Conservation (phyloP, 495 filamentous ascomycete species). For the Podospora appendiculata region DNA sequence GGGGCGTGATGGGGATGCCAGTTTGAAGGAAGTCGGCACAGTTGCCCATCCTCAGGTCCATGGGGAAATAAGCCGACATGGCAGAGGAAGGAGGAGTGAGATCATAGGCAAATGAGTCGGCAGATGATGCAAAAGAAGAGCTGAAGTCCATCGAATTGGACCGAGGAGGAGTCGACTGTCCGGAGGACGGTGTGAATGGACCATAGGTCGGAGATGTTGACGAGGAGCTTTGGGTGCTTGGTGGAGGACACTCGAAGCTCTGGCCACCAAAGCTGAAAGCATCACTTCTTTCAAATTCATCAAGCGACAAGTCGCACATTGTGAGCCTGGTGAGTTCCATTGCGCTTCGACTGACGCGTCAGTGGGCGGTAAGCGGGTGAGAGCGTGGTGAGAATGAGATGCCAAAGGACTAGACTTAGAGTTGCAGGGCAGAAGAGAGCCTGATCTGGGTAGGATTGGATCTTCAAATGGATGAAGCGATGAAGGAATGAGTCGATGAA, state of each 20-base stretch:
- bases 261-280: slow-evolving; percentile 20
- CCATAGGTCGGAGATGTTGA: slow-evolving; percentile 27
- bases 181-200: slow-evolving; percentile 33
- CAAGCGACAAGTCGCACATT: slow-evolving; percentile 14
- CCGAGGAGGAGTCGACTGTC: slow-evolving; percentile 16
- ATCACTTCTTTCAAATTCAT: slow-evolving; percentile 9
- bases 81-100: slow-evolving; percentile 31
- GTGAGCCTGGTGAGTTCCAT: slow-evolving; percentile 12
- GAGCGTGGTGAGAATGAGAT: neutral
- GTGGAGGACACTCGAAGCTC: slow-evolving; percentile 4
- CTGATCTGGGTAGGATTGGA: slow-evolving; percentile 4
- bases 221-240: slow-evolving; percentile 25
- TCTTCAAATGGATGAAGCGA: slow-evolving; percentile 6
- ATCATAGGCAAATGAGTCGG: slow-evolving; percentile 12
- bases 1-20: slow-evolving; percentile 13
- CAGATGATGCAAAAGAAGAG: slow-evolving; percentile 13
- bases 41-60: slow-evolving; percentile 10
- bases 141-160: slow-evolving; percentile 13
- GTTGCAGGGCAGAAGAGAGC: neutral
- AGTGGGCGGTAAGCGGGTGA: neutral
- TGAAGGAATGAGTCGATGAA: neutral
- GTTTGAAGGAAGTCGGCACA: slow-evolving; percentile 12
- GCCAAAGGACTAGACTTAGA: neutral
- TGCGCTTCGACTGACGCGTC: neutral
- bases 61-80: slow-evolving; percentile 26